These are phyloP conservation scores for Kluyveromyces aestuarii DNA, from an alignment of 805 yeast species.

Conservation along the genomic window DNA sequence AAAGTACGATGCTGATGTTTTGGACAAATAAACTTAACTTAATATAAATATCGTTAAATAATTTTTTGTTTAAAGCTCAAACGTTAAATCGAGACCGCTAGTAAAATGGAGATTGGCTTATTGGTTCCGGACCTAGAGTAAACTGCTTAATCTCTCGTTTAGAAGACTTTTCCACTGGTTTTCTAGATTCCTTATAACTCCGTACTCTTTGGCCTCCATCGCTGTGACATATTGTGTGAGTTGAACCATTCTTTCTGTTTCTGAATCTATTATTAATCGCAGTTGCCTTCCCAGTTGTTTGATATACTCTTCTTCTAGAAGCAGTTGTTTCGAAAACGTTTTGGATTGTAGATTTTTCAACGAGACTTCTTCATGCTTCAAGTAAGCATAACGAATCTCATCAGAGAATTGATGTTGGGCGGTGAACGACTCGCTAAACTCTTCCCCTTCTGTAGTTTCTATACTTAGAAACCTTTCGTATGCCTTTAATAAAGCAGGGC, in stretches of 20 bases:
- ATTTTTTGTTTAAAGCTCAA: background rate
- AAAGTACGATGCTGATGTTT: conserved; percentile 98
- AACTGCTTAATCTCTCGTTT: conserved; percentile 7
- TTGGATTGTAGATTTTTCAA: conserved; percentile 29
- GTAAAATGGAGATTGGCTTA: background rate
- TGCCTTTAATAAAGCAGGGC: background rate
- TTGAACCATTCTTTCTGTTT: conserved; percentile 36
- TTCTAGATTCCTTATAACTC: conserved; percentile 36
- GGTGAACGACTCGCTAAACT: background rate
- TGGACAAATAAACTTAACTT: conserved; percentile 49
- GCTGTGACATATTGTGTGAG: conserved; percentile 34
- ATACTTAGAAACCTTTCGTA: background rate
- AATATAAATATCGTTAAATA: background rate
- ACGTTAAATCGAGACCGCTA: background rate
- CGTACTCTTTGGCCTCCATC: conserved; percentile 36
- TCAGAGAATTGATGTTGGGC: background rate
- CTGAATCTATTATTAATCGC: conserved; percentile 26
- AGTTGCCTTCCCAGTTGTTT: conserved; percentile 23
- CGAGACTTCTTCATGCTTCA: conserved; percentile 29
- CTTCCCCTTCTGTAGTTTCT: background rate
- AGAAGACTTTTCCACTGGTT: conserved; percentile 45
- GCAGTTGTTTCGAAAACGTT: conserved; percentile 31
- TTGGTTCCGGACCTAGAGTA: background rate
- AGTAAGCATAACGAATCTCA: conserved; percentile 11
- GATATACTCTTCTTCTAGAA: conserved; percentile 28